These are phyloP conservation scores for Daedalea quercina DNA, from an alignment of 768 basidiomycete genomes.

Conservation along the genomic window DNA sequence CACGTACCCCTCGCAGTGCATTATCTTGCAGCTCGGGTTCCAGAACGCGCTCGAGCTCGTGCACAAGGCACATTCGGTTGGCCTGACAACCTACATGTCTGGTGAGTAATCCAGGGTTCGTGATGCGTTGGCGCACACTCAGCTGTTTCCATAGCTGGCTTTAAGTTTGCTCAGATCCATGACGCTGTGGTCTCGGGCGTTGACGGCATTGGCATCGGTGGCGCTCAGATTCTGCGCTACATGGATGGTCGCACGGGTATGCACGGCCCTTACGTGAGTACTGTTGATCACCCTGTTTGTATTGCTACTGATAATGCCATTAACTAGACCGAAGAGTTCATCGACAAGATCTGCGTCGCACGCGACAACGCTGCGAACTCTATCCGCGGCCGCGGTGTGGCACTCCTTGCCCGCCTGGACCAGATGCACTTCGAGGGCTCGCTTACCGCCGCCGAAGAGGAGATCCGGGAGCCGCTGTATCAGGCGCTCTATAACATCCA, in stretches of 20 bases:
- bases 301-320: not conserved
- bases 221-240: slow-evolving; percentile 4
- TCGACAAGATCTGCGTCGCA: not conserved
- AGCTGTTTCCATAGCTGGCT: not conserved
- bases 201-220: slow-evolving; percentile 2
- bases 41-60: not conserved
- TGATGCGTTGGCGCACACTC: not conserved
- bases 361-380: not conserved
- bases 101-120: not conserved
- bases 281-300: not conserved
- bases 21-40: not conserved
- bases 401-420: slow-evolving; percentile 1
- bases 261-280: slow-evolving; percentile 3
- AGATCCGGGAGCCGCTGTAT: not conserved
- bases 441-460: not conserved
- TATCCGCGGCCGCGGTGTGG: not conserved
- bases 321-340: not conserved
- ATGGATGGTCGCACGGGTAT: slow-evolving; percentile 2
- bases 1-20: not conserved
- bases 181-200: not conserved
- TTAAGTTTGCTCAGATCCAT: not conserved
- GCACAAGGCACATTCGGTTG: not conserved
- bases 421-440: slow-evolving; percentile 6
- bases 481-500: not conserved
- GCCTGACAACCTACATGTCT: slow-evolving; percentile 1